Evolutionary conservation across 2,329 filamentous ascomycete genomes (phyloP), one percentile per base, ranked within the genome.

Genomic region (Cercospora citrullina): DNA sequence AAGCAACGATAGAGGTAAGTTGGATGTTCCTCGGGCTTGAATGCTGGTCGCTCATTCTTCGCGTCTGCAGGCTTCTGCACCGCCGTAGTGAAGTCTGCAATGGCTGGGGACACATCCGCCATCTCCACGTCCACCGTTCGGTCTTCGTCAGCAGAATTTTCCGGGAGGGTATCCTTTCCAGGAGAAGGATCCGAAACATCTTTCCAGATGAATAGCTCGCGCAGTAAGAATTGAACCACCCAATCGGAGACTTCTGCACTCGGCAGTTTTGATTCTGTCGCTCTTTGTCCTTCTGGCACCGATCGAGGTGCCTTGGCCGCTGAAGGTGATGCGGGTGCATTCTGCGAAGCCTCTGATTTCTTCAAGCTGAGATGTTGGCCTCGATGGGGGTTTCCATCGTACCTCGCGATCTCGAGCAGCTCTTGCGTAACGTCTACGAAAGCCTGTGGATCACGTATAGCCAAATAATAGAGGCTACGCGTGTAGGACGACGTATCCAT

Each of bases 1-100:
- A 98, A 97, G 81, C 94, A 97, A 59, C 95, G 89, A 77, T 98
- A 99, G 63, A 98, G 90, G 81, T 96, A 99, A 68, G 97, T 97
- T 0, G 94, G 93, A 78, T 99, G 93, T 36, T 97, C 91, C 61
- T 97, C 93, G 0, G 92, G 84, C 80, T 96, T 97, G 85, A 98
- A 98, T 0, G 87, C 82, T 0, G 87, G 83, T 80, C 96, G 96
- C 10, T 88, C 81, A 4, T 81, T 67, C n/a, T 67, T 65, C 61
- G 60, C 62, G 72, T 77, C 59, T 77, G 74, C 55, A 77, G 74
- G 36, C 78, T 78, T 75, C 28, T 75, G 48, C 26, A 59, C 33
- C 36, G 64, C 57, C 10, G 36, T 12, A 45, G 45, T 31, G 33
- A 60, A 57, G 63, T 42, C 68, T 36, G 72, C 45, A 16, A 71